Evolutionary conservation across 148 eudicot genomes (phyloP), one percentile per base, ranked within the genome.

Genomic region (Pouteria glomerata): DNA sequence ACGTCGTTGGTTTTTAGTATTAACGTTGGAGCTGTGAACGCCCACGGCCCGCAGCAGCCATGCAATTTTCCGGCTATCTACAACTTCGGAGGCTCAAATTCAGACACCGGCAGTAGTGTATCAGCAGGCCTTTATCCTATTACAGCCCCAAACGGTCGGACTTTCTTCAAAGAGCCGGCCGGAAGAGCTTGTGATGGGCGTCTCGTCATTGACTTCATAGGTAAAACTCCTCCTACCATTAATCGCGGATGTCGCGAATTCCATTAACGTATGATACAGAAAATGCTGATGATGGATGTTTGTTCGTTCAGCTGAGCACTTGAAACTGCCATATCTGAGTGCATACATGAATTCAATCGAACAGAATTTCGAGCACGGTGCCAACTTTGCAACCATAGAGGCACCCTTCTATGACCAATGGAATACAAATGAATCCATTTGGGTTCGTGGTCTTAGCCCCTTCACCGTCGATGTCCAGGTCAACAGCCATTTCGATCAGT

Each of bases 381-480:
- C 86, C 2, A 83, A 83, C 56, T 83, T 83, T 51, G 86, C 86
- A 0, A 71, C 81, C 1, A 77, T 78, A 14, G 86, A 82, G n/a
- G 61, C 89, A 24, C 85, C 94, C 55, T 87, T 89, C 19, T 68
- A 3, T 39, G 44, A 8, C 44, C 4, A 4, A 4, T 39, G 83
- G 63, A 70, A 85, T 8, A 78, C 70, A 31, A 85, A 90, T n/a
- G 96, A 84, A 76, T 79, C 88, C 1, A 77, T 86, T 21, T 90
- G 74, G 63, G 76, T 78, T 42, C 30, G 82, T 52, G 91, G 91
- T 23, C 70, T 89, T 4, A 91, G 91, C 76, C 94, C 97, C 23
- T 84, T 91, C 61, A 79, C 81, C 14, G 89, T 91, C 8, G 89
- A 85, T 66, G 80, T 89, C 11, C 97, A 91, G 63, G 69, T 86